Evolutionary conservation across 169 alveolate species (phyloP).

Genomic region (Babesia caballi): DNA sequence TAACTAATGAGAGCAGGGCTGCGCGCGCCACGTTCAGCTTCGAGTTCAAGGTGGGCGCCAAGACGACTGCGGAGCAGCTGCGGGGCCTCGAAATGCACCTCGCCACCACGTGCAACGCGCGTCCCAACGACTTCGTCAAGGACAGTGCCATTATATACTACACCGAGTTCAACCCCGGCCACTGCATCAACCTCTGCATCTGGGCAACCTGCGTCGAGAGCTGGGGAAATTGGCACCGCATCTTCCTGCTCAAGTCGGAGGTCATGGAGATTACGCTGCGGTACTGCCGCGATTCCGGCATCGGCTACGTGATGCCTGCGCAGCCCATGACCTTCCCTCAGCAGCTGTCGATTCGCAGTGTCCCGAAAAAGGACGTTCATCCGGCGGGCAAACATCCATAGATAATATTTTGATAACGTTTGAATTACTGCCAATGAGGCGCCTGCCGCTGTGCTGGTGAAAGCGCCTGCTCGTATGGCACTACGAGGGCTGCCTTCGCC

Average conservation of each 20-base stretch:
- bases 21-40: slow-evolving; percentile 75
- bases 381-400: not conserved
- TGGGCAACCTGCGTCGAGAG: slow-evolving; percentile 80
- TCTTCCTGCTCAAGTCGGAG: slow-evolving; percentile 70
- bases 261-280: slow-evolving; percentile 68
- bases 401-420: not conserved
- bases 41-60: slow-evolving; percentile 73
- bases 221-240: slow-evolving; percentile 80
- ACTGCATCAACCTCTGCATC: slow-evolving; percentile 68
- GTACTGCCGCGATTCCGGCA: slow-evolving; percentile 64
- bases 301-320: slow-evolving; percentile 67
- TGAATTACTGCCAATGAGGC: not conserved
- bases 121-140: slow-evolving; percentile 82
- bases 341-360: slow-evolving; percentile 46
- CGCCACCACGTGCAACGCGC: slow-evolving; percentile 43
- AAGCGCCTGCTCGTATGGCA: not conserved
- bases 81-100: slow-evolving; percentile 67
- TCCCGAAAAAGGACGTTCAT: not conserved
- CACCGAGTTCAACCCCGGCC: slow-evolving; percentile 78
- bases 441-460: not conserved
- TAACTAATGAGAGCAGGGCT: slow-evolving; percentile 82
- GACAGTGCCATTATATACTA: slow-evolving; percentile 71
- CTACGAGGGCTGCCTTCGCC: too few relatives aligned
- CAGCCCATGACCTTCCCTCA: slow-evolving; percentile 73
- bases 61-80: slow-evolving; percentile 76